Evolutionary conservation across 306 rosid genomes (phyloP), one percentile per base, ranked within the genome.

Genomic region (Arachis hypogaea): DNA sequence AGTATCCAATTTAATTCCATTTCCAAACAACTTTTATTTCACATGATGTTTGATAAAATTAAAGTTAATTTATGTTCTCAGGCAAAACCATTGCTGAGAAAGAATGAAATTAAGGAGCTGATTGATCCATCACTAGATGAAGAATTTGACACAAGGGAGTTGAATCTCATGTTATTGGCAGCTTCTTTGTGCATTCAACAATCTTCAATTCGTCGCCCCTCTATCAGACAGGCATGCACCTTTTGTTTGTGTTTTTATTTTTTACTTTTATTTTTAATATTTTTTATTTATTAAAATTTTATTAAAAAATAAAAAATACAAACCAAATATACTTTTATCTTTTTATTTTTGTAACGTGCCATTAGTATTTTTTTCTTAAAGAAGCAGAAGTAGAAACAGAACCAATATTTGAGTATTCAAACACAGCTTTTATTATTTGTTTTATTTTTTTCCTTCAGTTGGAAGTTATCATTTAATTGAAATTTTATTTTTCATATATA

Each of bases 41-140:
- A 22, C 28, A 22, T 1, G 28, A 22, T 22, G 1, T 22, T 22
- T 1, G 1, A 1, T 1, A 22, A 22, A 22, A 22, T 22, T 22
- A 1, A 22, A 22, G 28, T 22, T 22, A 22, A 22, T 22, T 22
- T 22, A 22, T 22, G 28, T 22, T 40, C 2, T 55, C 66, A 94
- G 99, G 98, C 98, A 71, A 92, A 85, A 78, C 97, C 99, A 29
- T 83, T 95, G 86, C 82, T 95, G 75, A 92, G 81, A 79, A 92
- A 88, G 76, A 84, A 85, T 76, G 84, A 79, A 28, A 68, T 86
- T 0, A 77, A 54, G 80, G 89, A 82, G 80, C 73, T 95, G 5
- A 69, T 82, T 64, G 99, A 95, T 89, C 85, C 89, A 55, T 83
- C 89, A 67, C 75, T 92, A 59, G 84, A 50, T 5, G 77, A 80